Evolutionary conservation across 2,329 filamentous ascomycete species (phyloP).

Genomic region (Pseudogymnoascus sp.): DNA sequence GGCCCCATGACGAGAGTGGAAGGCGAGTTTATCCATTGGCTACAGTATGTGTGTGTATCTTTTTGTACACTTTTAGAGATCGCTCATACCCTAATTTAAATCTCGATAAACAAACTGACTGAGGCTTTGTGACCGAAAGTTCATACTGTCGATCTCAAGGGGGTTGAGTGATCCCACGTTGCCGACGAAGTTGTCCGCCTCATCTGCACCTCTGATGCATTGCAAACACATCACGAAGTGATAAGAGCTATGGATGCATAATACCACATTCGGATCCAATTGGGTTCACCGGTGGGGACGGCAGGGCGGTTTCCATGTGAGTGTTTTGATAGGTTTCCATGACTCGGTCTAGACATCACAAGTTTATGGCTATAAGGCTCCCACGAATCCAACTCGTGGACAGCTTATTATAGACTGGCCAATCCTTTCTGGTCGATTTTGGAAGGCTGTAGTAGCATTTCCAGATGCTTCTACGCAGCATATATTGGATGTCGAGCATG

Average conservation of each 20-base stretch:
- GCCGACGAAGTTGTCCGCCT: neutral
- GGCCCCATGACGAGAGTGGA: neutral
- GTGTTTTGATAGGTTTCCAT: neutral
- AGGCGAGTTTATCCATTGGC: conserved; percentile 6
- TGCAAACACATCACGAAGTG: neutral
- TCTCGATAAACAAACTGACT: conserved; percentile 7
- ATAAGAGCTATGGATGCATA: neutral
- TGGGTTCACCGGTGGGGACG: neutral
- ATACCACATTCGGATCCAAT: neutral
- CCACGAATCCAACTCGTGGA: neutral
- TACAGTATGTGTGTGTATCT: conserved; percentile 4
- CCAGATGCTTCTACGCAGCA: neutral
- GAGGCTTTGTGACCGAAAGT: neutral
- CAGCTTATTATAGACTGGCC: neutral
- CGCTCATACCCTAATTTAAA: conserved; percentile 6
- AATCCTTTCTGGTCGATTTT: neutral
- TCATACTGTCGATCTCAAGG: neutral
- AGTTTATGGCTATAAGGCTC: neutral
- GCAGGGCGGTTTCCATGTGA: neutral
- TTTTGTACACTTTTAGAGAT: conserved; percentile 7
- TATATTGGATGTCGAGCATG: neutral
- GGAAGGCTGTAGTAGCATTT: neutral
- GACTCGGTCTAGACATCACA: neutral
- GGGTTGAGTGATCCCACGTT: neutral
- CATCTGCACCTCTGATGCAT: conserved; percentile 2